phyloP scores from a whole-genome alignment of 2,329 filamentous ascomycete species.

The Coleophoma crateriformis region DNA sequence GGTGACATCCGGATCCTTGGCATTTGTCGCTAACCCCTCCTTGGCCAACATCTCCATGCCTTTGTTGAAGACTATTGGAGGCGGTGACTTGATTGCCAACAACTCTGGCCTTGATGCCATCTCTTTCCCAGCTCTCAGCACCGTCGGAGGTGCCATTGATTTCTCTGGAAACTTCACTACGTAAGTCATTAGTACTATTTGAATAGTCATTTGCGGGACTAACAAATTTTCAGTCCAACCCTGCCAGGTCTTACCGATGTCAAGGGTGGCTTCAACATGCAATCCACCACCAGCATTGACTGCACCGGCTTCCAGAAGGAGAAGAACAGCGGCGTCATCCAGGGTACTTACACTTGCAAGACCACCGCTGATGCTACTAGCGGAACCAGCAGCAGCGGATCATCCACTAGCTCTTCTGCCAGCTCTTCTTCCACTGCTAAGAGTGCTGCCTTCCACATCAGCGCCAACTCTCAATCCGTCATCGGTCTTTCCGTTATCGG shows the following conservation, averaged over 20 bases:
- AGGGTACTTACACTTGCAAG: conserved; percentile 40
- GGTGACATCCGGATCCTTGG: conserved; percentile 49
- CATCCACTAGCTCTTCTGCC: conserved; percentile 23
- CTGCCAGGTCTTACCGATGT: conserved; percentile 65
- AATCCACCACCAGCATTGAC: conserved; percentile 18
- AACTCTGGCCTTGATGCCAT: conserved; percentile 70
- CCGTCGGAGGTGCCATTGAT: conserved; percentile 74
- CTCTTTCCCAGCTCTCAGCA: conserved; percentile 63
- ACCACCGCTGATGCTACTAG: conserved; percentile 18
- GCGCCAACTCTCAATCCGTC: conserved; percentile 28
- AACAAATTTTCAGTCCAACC: conserved; percentile 50
- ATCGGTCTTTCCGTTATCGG: conserved; percentile 37
- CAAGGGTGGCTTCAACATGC: conserved; percentile 64
- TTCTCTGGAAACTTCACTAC: conserved; percentile 78
- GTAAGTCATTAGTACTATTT: conserved; percentile 47
- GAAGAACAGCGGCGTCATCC: conserved; percentile 33
- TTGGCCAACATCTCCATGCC: conserved; percentile 74
- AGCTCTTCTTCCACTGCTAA: conserved; percentile 20
- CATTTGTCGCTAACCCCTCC: conserved; percentile 56
- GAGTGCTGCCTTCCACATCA: conserved; percentile 30
- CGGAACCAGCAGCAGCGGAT: conserved; percentile 28
- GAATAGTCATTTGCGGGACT: conserved; percentile 14
- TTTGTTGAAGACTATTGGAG: conserved; percentile 60
- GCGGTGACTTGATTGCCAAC: conserved; percentile 83
- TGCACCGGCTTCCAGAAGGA: conserved; percentile 20